Evolutionary conservation across 225 moss, liverwort and hornwort species (phyloP).

Genomic region (Thuidium tamariscinum): DNA sequence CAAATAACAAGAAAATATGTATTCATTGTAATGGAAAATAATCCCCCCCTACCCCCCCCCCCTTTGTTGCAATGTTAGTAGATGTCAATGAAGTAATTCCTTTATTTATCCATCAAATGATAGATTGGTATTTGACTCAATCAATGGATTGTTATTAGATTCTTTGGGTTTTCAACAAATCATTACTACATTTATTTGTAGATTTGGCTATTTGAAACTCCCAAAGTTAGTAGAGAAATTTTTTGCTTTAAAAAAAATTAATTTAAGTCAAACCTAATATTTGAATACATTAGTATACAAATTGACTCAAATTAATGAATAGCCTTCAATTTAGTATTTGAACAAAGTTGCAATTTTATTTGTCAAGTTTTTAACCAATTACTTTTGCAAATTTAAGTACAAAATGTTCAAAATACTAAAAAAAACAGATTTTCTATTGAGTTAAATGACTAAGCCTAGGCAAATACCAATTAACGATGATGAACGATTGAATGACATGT

Average conservation of each 20-base stretch:
- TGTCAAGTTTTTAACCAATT: accelerated
- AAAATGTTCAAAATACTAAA: not conserved
- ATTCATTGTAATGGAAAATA: too few relatives aligned
- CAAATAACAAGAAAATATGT: too few relatives aligned
- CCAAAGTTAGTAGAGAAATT: not conserved
- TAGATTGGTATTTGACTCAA: not conserved
- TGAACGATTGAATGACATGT: accelerated
- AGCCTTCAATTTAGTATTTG: not conserved
- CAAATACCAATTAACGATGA: accelerated
- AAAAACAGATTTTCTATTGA: not conserved
- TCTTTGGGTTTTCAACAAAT: not conserved
- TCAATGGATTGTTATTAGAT: not conserved
- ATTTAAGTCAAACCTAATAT: not conserved
- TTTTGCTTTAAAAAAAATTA: accelerated
- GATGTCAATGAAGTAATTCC: not conserved
- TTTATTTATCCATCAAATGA: not conserved
- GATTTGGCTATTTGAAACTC: accelerated
- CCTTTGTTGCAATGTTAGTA: too few relatives aligned
- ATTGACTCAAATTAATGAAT: too few relatives aligned
- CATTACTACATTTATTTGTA: too few relatives aligned
- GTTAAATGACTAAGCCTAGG: not conserved
- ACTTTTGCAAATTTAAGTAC: not conserved
- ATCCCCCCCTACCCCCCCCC: too few relatives aligned
- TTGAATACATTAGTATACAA: too few relatives aligned
- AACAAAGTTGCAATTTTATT: not conserved